Evolutionary conservation across 2,329 filamentous ascomycete genomes (phyloP), one percentile per base, ranked within the genome.

Genomic region (Furcasterigmium furcatum): DNA sequence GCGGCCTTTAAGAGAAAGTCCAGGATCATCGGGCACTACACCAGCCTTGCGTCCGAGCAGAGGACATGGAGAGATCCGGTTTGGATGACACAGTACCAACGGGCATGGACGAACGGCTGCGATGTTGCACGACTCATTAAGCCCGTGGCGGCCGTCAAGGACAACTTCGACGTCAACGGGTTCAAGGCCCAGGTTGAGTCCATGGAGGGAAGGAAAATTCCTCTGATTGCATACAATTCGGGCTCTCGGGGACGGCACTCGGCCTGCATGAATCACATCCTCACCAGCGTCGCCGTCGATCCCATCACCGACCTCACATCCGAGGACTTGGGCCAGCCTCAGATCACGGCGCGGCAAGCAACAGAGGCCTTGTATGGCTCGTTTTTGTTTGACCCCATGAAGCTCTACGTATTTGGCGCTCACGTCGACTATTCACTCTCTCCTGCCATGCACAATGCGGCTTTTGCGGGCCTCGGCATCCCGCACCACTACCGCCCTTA

Each of bases 361-460:
- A 86, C 84, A 6, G 66, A 77, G 49, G 80, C 84, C 1, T 71
- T 90, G 0, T 88, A 83, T 55, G 73, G 80, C 4, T 82, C 80
- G 1, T 87, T 85, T 47, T 71, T 85, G 2, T 78, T 82, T 43
- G 83, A 89, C 34, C 74, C 82, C 0, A 81, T 91, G 72, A 80
- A 84, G 41, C 81, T 88, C 45, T 87, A 86, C 53, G 84, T 91
- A 27, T 79, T 90, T 42, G 87, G 87, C n/a, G 82, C 79, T 45
- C 84, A 84, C 45, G 80, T 87, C 9, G 79, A 75, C 41, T 88
- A 87, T 66, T 89, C 84, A 58, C 62, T 91, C 46, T 90, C 87
- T 0, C 87, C 87, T 1, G 82, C 84, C 7, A 91, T 91, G 85
- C 87, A 91, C 60, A 87, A 83, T 45, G 74, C 83, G 6, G 87